These are phyloP conservation scores for Mycena olivaceomarginata DNA, from an alignment of 768 basidiomycete genomes.

Conservation along the genomic window DNA sequence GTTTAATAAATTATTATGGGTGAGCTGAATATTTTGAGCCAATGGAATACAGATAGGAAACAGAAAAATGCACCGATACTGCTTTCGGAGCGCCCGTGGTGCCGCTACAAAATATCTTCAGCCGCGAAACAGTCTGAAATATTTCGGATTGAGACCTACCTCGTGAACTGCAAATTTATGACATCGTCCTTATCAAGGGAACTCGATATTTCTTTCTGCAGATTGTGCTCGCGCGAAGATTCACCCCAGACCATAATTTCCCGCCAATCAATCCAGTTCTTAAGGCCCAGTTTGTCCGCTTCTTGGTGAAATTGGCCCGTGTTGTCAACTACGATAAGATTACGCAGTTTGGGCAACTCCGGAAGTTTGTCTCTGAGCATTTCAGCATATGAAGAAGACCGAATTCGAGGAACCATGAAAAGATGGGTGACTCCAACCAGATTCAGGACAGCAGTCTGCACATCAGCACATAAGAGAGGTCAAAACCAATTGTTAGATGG, in stretches of 20 bases:
- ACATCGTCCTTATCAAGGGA: conserved; percentile 78
- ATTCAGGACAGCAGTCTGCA: conserved; percentile 76
- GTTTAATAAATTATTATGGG: conserved; percentile 87
- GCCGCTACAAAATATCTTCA: conserved; percentile 66
- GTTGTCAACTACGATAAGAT: conserved; percentile 83
- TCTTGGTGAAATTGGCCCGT: conserved; percentile 59
- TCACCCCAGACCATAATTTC: conserved; percentile 84
- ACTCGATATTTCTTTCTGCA: conserved; percentile 63
- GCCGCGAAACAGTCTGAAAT: neutral
- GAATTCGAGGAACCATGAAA: conserved; percentile 82
- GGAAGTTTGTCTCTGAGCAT: conserved; percentile 77
- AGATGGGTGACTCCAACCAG: conserved; percentile 82
- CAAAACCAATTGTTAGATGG: neutral
- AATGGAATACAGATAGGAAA: neutral
- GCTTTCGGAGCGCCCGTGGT: conserved; percentile 91
- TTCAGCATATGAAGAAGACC: conserved; percentile 77
- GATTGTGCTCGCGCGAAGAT: conserved; percentile 62
- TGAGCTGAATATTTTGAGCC: conserved; percentile 67
- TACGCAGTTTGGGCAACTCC: conserved; percentile 69
- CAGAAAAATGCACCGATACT: conserved; percentile 75
- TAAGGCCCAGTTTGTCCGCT: conserved; percentile 64
- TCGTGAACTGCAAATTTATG: conserved; percentile 91
- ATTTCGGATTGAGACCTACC: conserved; percentile 65
- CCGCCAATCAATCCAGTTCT: conserved; percentile 79
- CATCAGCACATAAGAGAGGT: conserved; percentile 58